Evolutionary conservation across 352 stramenopile genomes (phyloP).

Genomic region (Halophytophthora polymorphica): DNA sequence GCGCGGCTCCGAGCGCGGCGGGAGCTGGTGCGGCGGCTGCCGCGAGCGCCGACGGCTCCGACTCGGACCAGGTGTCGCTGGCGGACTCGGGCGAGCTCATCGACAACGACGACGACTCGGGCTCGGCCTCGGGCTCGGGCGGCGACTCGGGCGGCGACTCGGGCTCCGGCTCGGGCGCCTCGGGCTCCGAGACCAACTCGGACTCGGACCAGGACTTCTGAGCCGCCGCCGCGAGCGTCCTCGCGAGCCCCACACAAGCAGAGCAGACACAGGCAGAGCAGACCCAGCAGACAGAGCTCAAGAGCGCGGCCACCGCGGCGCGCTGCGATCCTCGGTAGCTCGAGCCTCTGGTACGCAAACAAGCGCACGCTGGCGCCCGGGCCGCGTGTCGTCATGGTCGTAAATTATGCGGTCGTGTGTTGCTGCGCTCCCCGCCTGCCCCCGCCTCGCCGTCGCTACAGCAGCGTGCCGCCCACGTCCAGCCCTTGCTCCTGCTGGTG

Average conservation of each 20-base stretch:
- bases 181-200: slow-evolving; percentile 66
- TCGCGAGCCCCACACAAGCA: too few relatives aligned
- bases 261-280: too few relatives aligned
- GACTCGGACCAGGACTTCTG: slow-evolving; percentile 86
- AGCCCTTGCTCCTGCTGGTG: neutral
- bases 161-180: slow-evolving; percentile 56
- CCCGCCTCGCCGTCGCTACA: neutral
- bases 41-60: slow-evolving; percentile 29
- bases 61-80: slow-evolving; percentile 81
- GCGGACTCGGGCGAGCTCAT: slow-evolving; percentile 81
- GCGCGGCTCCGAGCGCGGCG: slow-evolving; percentile 1
- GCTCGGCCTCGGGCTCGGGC: slow-evolving; percentile 56
- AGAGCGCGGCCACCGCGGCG: too few relatives aligned
- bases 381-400: neutral
- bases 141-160: slow-evolving; percentile 36
- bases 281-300: too few relatives aligned
- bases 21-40: slow-evolving; percentile 13
- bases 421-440: neutral
- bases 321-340: too few relatives aligned
- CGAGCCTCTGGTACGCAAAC: too few relatives aligned
- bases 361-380: too few relatives aligned
- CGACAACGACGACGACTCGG: slow-evolving; percentile 80
- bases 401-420: slow-evolving; percentile 4
- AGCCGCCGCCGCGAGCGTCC: too few relatives aligned
- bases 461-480: slow-evolving; percentile 1